A percentile compares a stretch with the other conserved stretches of the same genome.
These are phyloP conservation scores for Tetragonia tetragonoides DNA, from an alignment of 148 eudicot species.

Conservation along the genomic window DNA sequence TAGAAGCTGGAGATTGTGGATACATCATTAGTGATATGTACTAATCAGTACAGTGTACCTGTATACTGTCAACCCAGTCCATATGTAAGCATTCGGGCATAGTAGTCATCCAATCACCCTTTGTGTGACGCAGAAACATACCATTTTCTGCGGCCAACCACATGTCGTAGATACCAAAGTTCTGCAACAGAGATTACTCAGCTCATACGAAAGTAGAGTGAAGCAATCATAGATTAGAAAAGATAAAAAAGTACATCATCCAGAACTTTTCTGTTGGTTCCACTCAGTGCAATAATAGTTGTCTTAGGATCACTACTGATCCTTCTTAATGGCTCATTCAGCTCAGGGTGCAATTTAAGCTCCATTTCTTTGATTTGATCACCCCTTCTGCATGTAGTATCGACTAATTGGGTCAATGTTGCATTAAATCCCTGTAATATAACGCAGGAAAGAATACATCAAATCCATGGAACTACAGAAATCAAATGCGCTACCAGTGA, in stretches of 20 bases:
- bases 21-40: not conserved
- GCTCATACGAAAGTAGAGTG: not conserved
- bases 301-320: slow-evolving; percentile 64
- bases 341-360: slow-evolving; percentile 56
- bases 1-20: not conserved
- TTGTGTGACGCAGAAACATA: slow-evolving; percentile 66
- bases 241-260: slow-evolving; percentile 46
- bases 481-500: not conserved
- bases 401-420: slow-evolving; percentile 58
- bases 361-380: slow-evolving; percentile 71
- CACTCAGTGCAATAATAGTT: slow-evolving; percentile 61
- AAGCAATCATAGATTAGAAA: slow-evolving; percentile 5
- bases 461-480: not conserved
- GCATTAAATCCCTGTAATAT: slow-evolving; percentile 70
- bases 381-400: slow-evolving; percentile 43
- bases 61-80: slow-evolving; percentile 82
- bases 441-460: not conserved
- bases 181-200: slow-evolving; percentile 38
- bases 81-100: slow-evolving; percentile 71
- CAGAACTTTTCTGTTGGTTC: slow-evolving; percentile 56
- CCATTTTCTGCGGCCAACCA: slow-evolving; percentile 95
- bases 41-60: slow-evolving; percentile 30
- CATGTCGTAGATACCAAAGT: slow-evolving; percentile 59
- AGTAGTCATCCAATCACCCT: slow-evolving; percentile 70
- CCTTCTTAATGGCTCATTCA: slow-evolving; percentile 47